phyloP scores from a whole-genome alignment of 208 protist species.

The Crithidia fasciculata region DNA sequence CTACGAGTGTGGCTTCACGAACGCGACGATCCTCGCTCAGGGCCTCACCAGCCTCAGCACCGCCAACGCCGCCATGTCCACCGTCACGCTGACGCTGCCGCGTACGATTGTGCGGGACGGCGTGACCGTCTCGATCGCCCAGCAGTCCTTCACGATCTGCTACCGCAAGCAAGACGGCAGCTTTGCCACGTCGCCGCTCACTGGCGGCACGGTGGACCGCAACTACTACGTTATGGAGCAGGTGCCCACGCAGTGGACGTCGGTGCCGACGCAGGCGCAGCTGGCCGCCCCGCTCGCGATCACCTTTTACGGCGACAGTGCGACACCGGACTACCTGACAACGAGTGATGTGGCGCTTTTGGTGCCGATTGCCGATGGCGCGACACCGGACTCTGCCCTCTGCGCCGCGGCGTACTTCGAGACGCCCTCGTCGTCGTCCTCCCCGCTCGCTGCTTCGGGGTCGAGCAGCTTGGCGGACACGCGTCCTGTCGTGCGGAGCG shows the following conservation, averaged over 20 bases:
- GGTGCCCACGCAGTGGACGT: slow-evolving; percentile 60
- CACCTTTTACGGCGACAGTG: slow-evolving; percentile 57
- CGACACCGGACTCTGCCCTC: slow-evolving; percentile 11
- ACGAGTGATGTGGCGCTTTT: slow-evolving; percentile 66
- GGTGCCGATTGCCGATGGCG: slow-evolving; percentile 30
- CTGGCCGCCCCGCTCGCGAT: slow-evolving; percentile 49
- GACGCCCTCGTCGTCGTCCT: background rate
- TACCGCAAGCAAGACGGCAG: slow-evolving; percentile 60
- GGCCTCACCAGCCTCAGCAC: slow-evolving; percentile 31
- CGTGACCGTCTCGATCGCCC: background rate
- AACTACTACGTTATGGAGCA: slow-evolving; percentile 59
- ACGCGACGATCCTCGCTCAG: slow-evolving; percentile 63
- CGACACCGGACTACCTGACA: slow-evolving; percentile 46
- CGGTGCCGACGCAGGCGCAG: slow-evolving; percentile 61
- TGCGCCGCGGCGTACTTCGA: background rate
- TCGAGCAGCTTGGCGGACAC: background rate
- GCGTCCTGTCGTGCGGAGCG: slow-evolving; percentile 6
- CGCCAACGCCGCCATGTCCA: slow-evolving; percentile 10
- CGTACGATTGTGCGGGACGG: slow-evolving; percentile 9
- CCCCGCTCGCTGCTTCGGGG: background rate
- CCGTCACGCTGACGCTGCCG: slow-evolving; percentile 25
- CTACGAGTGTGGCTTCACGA: slow-evolving; percentile 81
- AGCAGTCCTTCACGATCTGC: slow-evolving; percentile 68
- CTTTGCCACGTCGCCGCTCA: slow-evolving; percentile 73
- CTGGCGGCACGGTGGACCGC: slow-evolving; percentile 40